Base-by-base conservation (phyloP, 331 rosid genomes). In the Malus hybrid region DNA sequence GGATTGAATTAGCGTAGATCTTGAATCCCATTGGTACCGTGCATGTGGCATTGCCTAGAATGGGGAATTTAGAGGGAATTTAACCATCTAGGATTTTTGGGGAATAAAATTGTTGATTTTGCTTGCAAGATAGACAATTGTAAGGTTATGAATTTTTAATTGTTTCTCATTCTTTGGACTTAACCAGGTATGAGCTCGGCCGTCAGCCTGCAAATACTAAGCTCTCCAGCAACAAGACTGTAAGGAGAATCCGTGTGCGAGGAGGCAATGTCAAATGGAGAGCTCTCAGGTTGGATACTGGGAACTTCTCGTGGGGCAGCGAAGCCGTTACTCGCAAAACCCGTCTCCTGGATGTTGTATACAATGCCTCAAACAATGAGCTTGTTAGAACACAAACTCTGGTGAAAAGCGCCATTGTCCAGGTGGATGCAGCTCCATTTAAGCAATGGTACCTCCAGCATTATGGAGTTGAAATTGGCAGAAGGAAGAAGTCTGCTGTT, bases 251-350 rank as follows among this genome's bases (percentile, higher is more conserved):
- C 18, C 81, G 86, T 10, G 86, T 76, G 6, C 62, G 84, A 76
- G 86, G 86, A 10, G 86, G 86, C 19, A 83, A 83, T 39, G 84
- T 79, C 32, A 83, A 83, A 58, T 83, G 86, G 86, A 83, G 81
- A 60, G 86, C 86, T 66, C 79, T 79, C 19, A 83, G 84, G 57
- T 76, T 83, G 84, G 86, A 83, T 73, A 83, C 87, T 63, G 87
- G 86, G 1, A 83, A 83, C 79, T 83, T n/a, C 58, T 79, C 87
- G 26, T 83, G 84, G 87, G 87, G 84, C 6, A 83, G 87, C 28
- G 84, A 83, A 70, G 66, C 79, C 56, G 79, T 83, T 16, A 76
- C 87, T 19, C 81, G 77, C 5, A 83, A 83, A 71, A 83, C 87
- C 1, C 86, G 86, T 71, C 32, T 83, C 19, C 71, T 83, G 20